Base-by-base conservation (phyloP, 129 eudicot genomes). In the Chrysanthemum makinoi region DNA sequence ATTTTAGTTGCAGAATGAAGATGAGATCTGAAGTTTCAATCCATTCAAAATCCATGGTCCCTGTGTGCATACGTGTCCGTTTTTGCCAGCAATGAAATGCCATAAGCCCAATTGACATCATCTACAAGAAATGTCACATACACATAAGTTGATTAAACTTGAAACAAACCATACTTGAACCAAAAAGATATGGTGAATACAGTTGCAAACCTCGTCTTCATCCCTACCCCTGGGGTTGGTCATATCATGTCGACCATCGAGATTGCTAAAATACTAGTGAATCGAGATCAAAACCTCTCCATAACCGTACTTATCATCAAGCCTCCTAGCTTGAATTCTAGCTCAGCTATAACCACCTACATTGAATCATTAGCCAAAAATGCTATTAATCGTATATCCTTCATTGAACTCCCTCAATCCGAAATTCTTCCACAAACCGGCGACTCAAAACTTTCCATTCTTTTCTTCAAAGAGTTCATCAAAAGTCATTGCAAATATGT, bases 211-310 rank as follows among this genome's bases (percentile, higher is more conserved):
- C 75, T 71, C 3, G 18, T 71, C 13, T 59, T 71, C 66, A 71
- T 71, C 65, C 75, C 75, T 3, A 17, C 46, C 12, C 75, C 75
- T 7, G 67, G 46, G 24, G 4, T 57, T 47, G 75, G 75, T 20
- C 75, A 71, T 46, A 71, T 71, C 75, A 71, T 71, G 46, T 71
- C 75, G 1, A 71, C 75, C 16, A 10, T 71, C 5, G 57, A 71
- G 58, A 58, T 58, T 2, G 67, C 75, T 1, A 71, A 71, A 71
- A 0, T 58, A 59, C 67, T 71, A 2, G 66, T 71, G 57, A 58
- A 46, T 9, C 75, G 75, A n/a, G 75, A 71, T 58, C 75, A 71
- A 44, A 66, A 16, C 0, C 44, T 71, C 10, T 46, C 14, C 10
- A 20, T 58, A 58, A 71, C 75, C 15, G 57, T 71, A 15, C 66